phyloP scores from a whole-genome alignment of 345 rosid genomes.

The Psidium guajava region DNA sequence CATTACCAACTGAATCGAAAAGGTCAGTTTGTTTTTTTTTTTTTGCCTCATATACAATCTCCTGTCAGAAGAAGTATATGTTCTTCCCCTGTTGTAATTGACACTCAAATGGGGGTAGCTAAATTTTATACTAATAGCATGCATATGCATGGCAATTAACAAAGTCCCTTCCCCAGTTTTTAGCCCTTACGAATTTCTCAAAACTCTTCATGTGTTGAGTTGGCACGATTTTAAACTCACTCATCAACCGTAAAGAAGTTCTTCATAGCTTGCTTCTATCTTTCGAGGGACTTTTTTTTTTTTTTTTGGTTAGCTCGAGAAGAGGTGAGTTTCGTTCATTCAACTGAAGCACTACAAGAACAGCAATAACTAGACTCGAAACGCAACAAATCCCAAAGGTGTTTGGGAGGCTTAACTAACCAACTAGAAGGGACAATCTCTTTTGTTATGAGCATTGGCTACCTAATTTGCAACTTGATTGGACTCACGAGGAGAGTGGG shows the following conservation, averaged over 20 bases:
- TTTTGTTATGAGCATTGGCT: too few species aligned
- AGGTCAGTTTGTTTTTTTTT: not conserved
- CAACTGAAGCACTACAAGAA: too few species aligned
- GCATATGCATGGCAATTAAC: not conserved
- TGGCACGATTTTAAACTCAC: not conserved
- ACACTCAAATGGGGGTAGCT: not conserved
- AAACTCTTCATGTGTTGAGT: not conserved
- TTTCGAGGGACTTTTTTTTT: not conserved
- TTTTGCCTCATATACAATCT: not conserved
- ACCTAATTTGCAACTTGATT: too few species aligned
- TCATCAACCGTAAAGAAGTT: not conserved
- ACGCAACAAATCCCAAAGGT: too few species aligned
- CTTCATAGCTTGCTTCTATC: not conserved
- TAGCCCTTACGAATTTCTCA: not conserved
- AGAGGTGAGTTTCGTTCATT: not conserved
- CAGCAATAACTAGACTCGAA: too few species aligned
- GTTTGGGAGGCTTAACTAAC: too few species aligned
- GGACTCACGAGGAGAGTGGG: too few species aligned
- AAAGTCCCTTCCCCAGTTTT: not conserved
- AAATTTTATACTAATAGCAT: not conserved
- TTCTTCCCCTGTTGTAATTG: too few species aligned
- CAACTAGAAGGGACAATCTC: too few species aligned
- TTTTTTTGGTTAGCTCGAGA: not conserved
- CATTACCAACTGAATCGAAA: not conserved
- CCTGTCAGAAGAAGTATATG: not conserved